These are phyloP conservation scores for Dipteronia dyeriana DNA, from an alignment of 345 rosid genomes.

Conservation along the genomic window DNA sequence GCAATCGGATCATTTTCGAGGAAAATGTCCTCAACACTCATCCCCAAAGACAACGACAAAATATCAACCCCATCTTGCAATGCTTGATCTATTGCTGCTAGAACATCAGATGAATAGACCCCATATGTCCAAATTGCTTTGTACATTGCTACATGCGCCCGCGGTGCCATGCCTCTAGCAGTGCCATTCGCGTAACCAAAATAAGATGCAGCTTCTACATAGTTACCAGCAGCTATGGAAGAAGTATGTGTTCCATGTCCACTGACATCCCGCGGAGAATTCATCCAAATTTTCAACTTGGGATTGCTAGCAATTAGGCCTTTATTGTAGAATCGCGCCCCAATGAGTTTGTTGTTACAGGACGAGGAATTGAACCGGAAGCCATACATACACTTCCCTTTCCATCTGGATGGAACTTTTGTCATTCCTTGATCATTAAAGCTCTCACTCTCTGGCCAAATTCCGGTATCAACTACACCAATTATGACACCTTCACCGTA, in stretches of 20 bases:
- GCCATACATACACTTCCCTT: constrained; percentile 34
- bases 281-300: constrained; percentile 21
- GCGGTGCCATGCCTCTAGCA: constrained; percentile 44
- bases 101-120: constrained; percentile 38
- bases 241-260: constrained; percentile 59
- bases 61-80: constrained; percentile 47
- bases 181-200: constrained; percentile 46
- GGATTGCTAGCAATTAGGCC: constrained; percentile 42
- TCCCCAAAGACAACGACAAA: constrained; percentile 40
- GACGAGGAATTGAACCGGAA: constrained; percentile 30
- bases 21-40: not conserved
- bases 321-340: constrained; percentile 40
- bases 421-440: constrained; percentile 40
- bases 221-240: constrained; percentile 50
- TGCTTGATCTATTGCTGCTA: constrained; percentile 58
- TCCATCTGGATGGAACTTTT: constrained; percentile 42
- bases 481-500: constrained; percentile 40
- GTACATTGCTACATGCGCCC: constrained; percentile 41
- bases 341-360: constrained; percentile 51
- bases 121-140: constrained; percentile 40
- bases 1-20: constrained; percentile 40
- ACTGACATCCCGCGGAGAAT: constrained; percentile 33
- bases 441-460: constrained; percentile 56
- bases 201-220: constrained; percentile 37
- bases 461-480: constrained; percentile 49